phyloP scores from a whole-genome alignment of 2,329 filamentous ascomycete genomes.

The Aspergillus novofumigatus region DNA sequence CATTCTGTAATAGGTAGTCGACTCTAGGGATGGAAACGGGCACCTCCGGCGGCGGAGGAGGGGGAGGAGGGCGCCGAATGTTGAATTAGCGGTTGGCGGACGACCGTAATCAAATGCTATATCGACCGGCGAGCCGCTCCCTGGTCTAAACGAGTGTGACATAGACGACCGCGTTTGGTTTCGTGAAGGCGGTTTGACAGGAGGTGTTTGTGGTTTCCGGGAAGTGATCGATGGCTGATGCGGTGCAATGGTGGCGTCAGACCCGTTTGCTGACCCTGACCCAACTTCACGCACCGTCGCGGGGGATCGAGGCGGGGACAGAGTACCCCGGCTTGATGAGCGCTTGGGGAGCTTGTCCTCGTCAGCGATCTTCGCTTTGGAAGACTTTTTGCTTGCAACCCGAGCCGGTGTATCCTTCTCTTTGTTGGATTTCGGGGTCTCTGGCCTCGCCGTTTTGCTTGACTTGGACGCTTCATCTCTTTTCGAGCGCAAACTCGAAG shows the following conservation, averaged over 20 bases:
- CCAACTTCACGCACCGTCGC: constrained; percentile 32
- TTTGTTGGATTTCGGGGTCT: constrained; percentile 38
- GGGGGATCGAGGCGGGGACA: constrained; percentile 34
- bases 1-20: constrained; percentile 87
- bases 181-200: constrained; percentile 33
- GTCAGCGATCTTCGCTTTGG: constrained; percentile 29
- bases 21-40: constrained; percentile 72
- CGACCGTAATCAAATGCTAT: constrained; percentile 33
- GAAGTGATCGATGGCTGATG: constrained; percentile 34
- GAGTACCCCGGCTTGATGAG: constrained; percentile 26
- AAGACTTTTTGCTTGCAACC: constrained; percentile 33
- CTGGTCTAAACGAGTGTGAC: constrained; percentile 20
- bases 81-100: constrained; percentile 25
- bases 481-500: constrained; percentile 38
- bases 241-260: constrained; percentile 45
- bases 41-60: constrained; percentile 67
- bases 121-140: constrained; percentile 31
- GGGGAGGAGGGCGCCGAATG: constrained; percentile 56
- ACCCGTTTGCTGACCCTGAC: constrained; percentile 37
- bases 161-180: constrained; percentile 30
- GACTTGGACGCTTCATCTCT: constrained; percentile 36
- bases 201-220: constrained; percentile 27
- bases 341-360: constrained; percentile 32
- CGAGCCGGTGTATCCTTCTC: constrained; percentile 33
- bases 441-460: constrained; percentile 33